Evolutionary conservation across 768 basidiomycete genomes (phyloP), one percentile per base, ranked within the genome.

Genomic region (Tylopilus plumbeoviolaceoides): DNA sequence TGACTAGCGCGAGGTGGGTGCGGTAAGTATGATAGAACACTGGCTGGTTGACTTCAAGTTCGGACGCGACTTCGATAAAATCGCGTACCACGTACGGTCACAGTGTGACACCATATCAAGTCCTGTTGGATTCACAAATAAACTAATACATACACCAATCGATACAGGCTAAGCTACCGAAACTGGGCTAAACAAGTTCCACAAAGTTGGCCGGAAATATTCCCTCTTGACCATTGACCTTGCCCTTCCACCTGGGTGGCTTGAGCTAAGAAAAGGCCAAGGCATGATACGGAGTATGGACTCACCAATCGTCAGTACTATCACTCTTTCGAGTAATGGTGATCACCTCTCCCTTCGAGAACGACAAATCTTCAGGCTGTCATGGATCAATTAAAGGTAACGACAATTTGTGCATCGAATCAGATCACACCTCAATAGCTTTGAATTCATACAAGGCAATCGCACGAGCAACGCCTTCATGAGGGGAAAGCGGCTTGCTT

Each of bases 151-250:
- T 40, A 42, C 36, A 5, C 30, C 11, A 33, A 14, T 15, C 39
- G 7, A 52, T 42, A 54, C 48, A 57, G 14, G 40, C 35, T 23
- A 44, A 44, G 21, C 40, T 44, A 47, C 45, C 47, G 12, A 14
- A 48, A 28, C 10, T 3, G 39, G 11, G 15, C 55, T 64, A 78
- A 25, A 76, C 70, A 51, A 89, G 68, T 63, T 89, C 86, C n/a
- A 90, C 86, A 60, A 89, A 89, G 65, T 91, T 91, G 15, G 89
- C 89, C 31, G 89, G 89, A 67, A 92, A 91, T 42, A 85, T 78
- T 0, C 90, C 90, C 58, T 80, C 72, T 36, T 75, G 67, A 15
- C 77, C 78, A 20, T 78, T 69, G 2, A 83, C 55, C 63, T 80
- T 85, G n/a, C 89, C 89, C 14, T 76, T 85, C 89, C 89, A 91